Evolutionary conservation across 495 filamentous ascomycete species (phyloP).

Genomic region (Podospora comata): DNA sequence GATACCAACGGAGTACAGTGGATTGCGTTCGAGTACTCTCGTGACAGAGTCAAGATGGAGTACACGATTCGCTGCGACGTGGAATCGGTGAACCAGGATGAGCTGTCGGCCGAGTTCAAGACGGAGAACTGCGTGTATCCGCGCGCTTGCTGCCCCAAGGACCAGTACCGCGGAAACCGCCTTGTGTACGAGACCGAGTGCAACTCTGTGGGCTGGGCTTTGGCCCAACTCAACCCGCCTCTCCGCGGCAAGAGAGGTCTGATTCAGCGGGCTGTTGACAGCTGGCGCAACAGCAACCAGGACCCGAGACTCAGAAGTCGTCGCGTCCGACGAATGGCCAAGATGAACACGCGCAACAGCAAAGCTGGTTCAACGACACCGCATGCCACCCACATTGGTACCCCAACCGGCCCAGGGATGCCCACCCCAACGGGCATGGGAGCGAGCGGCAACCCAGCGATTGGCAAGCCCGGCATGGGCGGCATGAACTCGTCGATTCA

Average conservation of each 20-base stretch:
- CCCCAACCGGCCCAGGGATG: conserved; percentile 55
- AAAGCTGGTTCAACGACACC: conserved; percentile 51
- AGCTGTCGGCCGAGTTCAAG: conserved; percentile 83
- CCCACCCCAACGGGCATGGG: conserved; percentile 47
- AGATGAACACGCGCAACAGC: conserved; percentile 75
- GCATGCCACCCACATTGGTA: conserved; percentile 46
- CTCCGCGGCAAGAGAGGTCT: conserved; percentile 89
- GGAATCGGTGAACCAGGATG: conserved; percentile 90
- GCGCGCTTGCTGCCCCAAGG: conserved; percentile 88
- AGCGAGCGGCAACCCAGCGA: conserved; percentile 43
- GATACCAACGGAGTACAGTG: conserved; percentile 97
- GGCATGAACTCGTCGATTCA: conserved; percentile 57
- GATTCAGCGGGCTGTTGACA: conserved; percentile 95
- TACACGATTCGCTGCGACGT: conserved; percentile 98
- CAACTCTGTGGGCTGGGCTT: conserved; percentile 95
- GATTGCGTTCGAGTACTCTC: conserved; percentile 98
- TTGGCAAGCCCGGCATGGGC: conserved; percentile 56
- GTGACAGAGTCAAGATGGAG: conserved; percentile 98
- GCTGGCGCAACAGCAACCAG: conserved; percentile 98
- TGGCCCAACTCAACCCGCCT: conserved; percentile 87
- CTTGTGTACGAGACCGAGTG: conserved; percentile 97
- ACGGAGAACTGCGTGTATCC: conserved; percentile 98
- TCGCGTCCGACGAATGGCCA: conserved; percentile 89
- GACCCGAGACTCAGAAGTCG: conserved; percentile 86
- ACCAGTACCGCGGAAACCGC: conserved; percentile 92